Conservation (phyloP, 257 asterid genomes). For the Rehmannia glutinosa region DNA sequence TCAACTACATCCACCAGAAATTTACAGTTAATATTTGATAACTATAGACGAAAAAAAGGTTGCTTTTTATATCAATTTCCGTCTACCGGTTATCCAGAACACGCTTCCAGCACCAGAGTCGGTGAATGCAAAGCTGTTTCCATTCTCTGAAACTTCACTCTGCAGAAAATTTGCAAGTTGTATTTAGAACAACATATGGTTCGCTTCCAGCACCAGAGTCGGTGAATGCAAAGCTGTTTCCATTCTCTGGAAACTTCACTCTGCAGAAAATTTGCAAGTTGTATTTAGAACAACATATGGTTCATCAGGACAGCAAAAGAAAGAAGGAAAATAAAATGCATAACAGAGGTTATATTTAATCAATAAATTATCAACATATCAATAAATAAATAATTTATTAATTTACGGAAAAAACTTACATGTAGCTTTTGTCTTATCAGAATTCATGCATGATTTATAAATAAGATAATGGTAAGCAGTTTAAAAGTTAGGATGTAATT, state of each 20-base stretch:
- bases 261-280: slow-evolving; percentile 8
- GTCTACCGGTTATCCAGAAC: background rate
- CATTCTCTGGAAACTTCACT: background rate
- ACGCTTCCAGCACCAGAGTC: background rate
- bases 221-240: background rate
- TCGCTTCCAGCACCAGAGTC: no score
- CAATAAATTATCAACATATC: no score
- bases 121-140: background rate
- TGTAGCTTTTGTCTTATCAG: no score
- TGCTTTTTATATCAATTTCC: background rate
- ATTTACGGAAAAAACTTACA: no score
- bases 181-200: background rate
- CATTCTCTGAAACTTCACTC: background rate
- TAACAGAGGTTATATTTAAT: no score
- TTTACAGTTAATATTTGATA: slow-evolving; percentile 4
- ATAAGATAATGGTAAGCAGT: no score
- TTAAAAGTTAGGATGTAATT: no score
- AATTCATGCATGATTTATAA: no score
- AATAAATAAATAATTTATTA: no score
- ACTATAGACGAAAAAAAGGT: background rate
- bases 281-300: background rate
- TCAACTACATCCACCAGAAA: background rate
- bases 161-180: background rate
- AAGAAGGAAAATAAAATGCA: background rate
- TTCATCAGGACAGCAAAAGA: background rate